Conservation (phyloP, 345 rosid genomes). For the Fremontodendron californicum region DNA sequence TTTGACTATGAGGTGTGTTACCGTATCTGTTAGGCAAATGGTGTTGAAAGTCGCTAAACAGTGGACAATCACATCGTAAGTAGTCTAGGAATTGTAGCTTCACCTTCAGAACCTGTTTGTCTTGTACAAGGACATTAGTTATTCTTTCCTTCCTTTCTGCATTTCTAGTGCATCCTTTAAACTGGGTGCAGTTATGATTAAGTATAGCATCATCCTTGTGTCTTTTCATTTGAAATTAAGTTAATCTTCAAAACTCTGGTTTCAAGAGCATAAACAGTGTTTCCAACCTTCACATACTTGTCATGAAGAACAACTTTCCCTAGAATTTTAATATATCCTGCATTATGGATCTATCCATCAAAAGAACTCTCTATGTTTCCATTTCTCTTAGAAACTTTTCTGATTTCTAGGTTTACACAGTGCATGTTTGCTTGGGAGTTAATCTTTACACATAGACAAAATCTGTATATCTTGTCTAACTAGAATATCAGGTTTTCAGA, state of each 20-base stretch:
- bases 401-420: conserved; percentile 2
- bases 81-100: background rate
- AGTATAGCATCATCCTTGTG: background rate
- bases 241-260: background rate
- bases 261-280: background rate
- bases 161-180: background rate
- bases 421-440: conserved; percentile 3
- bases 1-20: background rate
- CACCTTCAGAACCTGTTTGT: conserved; percentile 2
- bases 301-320: background rate
- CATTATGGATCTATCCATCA: conserved; percentile 1
- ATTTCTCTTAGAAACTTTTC: background rate
- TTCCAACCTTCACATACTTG: background rate
- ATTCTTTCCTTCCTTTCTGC: background rate
- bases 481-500: background rate
- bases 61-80: background rate
- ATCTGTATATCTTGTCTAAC: background rate
- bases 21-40: background rate
- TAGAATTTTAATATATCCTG: background rate
- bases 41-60: background rate
- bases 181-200: background rate
- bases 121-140: background rate
- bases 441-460: background rate
- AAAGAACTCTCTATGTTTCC: background rate
- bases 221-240: background rate